Percentiles rank a stretch among this genome's conserved stretches.
These are phyloP conservation scores for Emiliania huxleyi DNA, from an alignment of 78 protist genomes.

Conservation along the genomic window DNA sequence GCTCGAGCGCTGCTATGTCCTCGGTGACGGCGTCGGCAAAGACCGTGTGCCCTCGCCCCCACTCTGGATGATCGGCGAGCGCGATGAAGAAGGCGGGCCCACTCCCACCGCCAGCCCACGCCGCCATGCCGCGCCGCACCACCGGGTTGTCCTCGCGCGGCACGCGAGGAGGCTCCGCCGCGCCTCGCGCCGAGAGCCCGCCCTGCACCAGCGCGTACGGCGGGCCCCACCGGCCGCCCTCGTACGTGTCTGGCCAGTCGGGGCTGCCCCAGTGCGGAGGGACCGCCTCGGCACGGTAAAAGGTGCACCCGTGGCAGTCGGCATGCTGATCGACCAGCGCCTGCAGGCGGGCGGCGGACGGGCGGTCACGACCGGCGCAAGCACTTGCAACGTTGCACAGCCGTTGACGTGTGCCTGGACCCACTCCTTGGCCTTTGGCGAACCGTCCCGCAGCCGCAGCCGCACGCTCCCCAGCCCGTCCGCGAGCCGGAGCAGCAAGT, in stretches of 20 bases:
- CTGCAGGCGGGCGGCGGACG: not conserved
- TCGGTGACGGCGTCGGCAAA: not conserved
- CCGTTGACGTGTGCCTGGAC: too few relatives aligned
- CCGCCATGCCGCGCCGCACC: not conserved
- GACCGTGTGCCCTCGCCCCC: slow-evolving; percentile 6
- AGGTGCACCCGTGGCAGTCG: not conserved
- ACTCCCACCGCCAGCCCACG: slow-evolving; percentile 9
- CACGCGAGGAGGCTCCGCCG: not conserved
- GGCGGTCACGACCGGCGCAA: not conserved
- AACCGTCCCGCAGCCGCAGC: not conserved
- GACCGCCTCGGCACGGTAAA: slow-evolving; percentile 21
- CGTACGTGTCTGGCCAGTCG: not conserved
- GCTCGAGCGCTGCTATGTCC: not conserved
- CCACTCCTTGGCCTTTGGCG: too few relatives aligned
- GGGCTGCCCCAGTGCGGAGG: not conserved
- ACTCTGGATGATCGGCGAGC: slow-evolving; percentile 15
- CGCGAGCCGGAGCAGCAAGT: not conserved
- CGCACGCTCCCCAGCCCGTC: not conserved
- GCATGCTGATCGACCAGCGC: too few relatives aligned
- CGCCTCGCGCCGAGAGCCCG: not conserved
- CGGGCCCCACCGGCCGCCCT: slow-evolving; percentile 14
- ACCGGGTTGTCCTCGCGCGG: not conserved
- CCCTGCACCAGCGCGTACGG: slow-evolving; percentile 25
- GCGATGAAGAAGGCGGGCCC: slow-evolving; percentile 10
- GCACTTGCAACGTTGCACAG: not conserved